A percentile compares a stretch with the other conserved stretches of the same genome.
Evolutionary conservation across 805 yeast species (phyloP).

Genomic region (Candida coleopterorum): DNA sequence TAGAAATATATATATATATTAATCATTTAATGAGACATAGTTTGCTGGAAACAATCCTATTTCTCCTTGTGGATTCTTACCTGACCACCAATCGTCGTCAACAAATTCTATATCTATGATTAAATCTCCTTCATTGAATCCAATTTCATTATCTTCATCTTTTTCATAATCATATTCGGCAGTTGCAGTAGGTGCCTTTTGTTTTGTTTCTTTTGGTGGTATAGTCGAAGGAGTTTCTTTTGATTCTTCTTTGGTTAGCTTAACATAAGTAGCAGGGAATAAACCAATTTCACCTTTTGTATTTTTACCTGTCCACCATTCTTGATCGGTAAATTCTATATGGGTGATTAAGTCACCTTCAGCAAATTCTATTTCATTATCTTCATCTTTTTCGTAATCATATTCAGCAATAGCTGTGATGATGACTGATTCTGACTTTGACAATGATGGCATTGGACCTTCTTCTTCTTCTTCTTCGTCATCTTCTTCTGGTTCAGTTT

Average conservation of each 20-base stretch:
- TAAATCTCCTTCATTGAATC: slow-evolving; percentile 60
- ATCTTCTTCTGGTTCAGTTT: slow-evolving; percentile 7
- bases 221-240: too few species aligned
- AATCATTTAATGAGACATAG: slow-evolving; percentile 1
- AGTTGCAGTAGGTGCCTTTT: too few species aligned
- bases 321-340: slow-evolving; percentile 86
- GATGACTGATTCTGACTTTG: slow-evolving; percentile 6
- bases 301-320: slow-evolving; percentile 94
- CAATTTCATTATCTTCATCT: slow-evolving; percentile 74
- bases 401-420: slow-evolving; percentile 66
- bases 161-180: slow-evolving; percentile 72
- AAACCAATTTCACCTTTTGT: slow-evolving; percentile 71
- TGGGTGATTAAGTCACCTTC: slow-evolving; percentile 81
- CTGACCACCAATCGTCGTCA: slow-evolving; percentile 73
- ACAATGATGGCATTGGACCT: background rate
- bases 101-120: slow-evolving; percentile 63
- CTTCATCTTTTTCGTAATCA: slow-evolving; percentile 88
- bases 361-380: slow-evolving; percentile 78
- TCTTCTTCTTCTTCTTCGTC: slow-evolving; percentile 8
- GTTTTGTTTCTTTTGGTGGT: too few species aligned
- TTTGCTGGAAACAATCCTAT: slow-evolving; percentile 48
- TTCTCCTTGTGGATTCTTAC: slow-evolving; percentile 36
- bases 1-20: background rate
- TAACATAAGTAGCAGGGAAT: slow-evolving; percentile 89
- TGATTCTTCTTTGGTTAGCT: slow-evolving; percentile 9